Evolutionary conservation across 1,139 yeast genomes (phyloP).

Genomic region (Casaregolazyma suthepensis): DNA sequence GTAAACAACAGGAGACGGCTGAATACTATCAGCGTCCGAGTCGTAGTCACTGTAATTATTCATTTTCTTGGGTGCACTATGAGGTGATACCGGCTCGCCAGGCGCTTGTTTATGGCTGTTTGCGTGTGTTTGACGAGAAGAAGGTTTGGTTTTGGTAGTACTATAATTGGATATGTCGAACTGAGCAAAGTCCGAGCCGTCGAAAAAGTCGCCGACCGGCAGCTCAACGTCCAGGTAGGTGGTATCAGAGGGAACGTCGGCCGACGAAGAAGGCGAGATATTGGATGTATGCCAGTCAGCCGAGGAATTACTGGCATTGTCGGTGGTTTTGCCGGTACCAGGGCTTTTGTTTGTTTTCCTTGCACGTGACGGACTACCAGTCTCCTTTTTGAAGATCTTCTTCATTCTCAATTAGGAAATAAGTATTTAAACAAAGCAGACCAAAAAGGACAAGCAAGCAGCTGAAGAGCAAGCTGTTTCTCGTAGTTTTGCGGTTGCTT

Average conservation of each 20-base stretch:
- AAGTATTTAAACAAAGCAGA: not conserved
- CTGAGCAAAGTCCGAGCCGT: slow-evolving; percentile 6
- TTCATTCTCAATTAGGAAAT: not conserved
- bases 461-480: not conserved
- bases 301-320: not conserved
- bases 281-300: not conserved
- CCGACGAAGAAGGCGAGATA: not conserved
- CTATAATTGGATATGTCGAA: slow-evolving; percentile 8
- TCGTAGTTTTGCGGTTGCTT: not conserved
- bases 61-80: not conserved
- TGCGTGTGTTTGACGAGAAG: not conserved
- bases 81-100: not conserved
- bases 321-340: not conserved
- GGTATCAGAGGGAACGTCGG: not conserved
- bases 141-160: slow-evolving; percentile 3
- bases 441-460: not conserved
- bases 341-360: not conserved
- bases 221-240: not conserved
- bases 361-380: not conserved
- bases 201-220: slow-evolving; percentile 2
- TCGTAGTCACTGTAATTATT: slow-evolving; percentile 5
- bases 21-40: slow-evolving; percentile 8
- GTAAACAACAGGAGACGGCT: slow-evolving; percentile 8
- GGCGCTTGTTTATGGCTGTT: not conserved
- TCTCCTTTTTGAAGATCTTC: not conserved